Evolutionary conservation across 148 eudicot genomes (phyloP).

Genomic region (Cornus florida): DNA sequence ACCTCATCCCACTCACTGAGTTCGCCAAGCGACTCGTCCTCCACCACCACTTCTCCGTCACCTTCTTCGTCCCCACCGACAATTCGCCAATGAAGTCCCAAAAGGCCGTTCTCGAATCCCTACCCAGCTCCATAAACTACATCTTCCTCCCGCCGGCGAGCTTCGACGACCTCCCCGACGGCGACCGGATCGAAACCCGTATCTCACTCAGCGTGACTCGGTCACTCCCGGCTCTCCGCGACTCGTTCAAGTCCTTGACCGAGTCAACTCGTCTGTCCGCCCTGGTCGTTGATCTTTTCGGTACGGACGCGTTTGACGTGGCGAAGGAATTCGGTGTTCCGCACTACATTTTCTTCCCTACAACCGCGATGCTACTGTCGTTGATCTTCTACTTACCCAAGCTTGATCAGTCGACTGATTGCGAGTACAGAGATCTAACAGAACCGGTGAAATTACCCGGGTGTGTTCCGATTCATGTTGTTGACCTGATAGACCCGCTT

Average conservation of each 20-base stretch:
- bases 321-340: background rate
- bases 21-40: background rate
- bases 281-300: background rate
- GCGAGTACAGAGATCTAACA: background rate
- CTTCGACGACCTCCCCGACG: background rate
- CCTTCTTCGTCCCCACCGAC: background rate
- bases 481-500: background rate
- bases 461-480: background rate
- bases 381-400: background rate
- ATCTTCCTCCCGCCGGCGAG: background rate
- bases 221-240: background rate
- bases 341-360: background rate
- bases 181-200: background rate
- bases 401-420: background rate
- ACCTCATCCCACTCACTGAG: background rate
- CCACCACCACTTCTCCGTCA: background rate
- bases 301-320: background rate
- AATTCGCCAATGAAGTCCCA: background rate
- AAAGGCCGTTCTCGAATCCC: background rate
- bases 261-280: background rate
- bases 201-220: background rate
- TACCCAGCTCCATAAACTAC: background rate
- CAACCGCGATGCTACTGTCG: background rate
- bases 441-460: constrained; percentile 3
- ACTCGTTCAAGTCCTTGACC: background rate